Base-by-base conservation (phyloP, 805 yeast genomes). In the Metschnikowia reukaufii region DNA sequence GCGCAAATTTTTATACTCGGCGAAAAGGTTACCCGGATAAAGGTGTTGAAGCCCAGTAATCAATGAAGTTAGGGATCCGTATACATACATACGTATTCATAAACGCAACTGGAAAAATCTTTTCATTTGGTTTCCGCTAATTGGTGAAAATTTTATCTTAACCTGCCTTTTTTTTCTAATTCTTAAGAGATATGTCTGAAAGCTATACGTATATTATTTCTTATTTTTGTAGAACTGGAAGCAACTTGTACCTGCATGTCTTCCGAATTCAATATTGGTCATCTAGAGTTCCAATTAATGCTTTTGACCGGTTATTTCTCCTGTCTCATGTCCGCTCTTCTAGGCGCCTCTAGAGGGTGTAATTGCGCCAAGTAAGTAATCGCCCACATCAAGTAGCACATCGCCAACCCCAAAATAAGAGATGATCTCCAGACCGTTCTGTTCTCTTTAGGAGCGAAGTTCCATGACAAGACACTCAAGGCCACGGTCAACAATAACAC, bases 321-420 rank as follows among this genome's bases (percentile, higher is more conserved):
- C 8, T 95, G 96, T 70, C 97, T 83, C 64, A 90, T 70, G 61
- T 91, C 96, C 1, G 95, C 81, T 59, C 97, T 82, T 65, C 86
- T 86, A 35, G 97, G 97, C 36, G 81, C 89, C 49, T 88, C 96
- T 60, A 91, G 74, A 6, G 97, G 97, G 67, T 91, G 97, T 49
- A 91, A 73, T 65, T 91, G 97, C 48, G 82, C 77, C 55, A 90
- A 73, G 63, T 89, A 90, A 6, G 97, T 90, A 60, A 90, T 83
- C 27, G 97, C 97, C 95, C 95, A 87, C 91, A 87, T 84, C 61
- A 87, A 72, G 65, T 77, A 87, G 71, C 87, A 83, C 91, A 87
- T 83, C 18, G 88, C 77, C 56, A 87, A 65, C 7, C 88, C 77
- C 52, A 87, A 72, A 41, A 83, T 81, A 34, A 73, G 62, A 67